Conservation (phyloP, 2,329 filamentous ascomycete species). For the Trichophyton mentagrophytes region DNA sequence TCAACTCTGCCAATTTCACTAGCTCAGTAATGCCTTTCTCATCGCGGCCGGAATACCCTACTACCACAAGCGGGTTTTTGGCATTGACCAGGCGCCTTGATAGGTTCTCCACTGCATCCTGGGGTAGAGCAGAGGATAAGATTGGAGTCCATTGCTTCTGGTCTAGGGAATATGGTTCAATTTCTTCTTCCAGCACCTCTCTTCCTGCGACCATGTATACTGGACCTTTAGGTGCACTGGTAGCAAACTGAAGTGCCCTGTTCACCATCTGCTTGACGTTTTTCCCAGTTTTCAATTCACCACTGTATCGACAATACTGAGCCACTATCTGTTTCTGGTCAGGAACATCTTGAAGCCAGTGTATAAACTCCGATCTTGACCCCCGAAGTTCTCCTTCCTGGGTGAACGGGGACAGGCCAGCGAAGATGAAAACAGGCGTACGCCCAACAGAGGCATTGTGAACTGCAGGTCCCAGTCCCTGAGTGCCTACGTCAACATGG, state of each 20-base stretch:
- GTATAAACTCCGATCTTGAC: slow-evolving; percentile 69
- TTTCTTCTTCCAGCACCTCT: slow-evolving; percentile 77
- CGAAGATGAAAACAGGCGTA: slow-evolving; percentile 64
- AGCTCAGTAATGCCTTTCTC: slow-evolving; percentile 32
- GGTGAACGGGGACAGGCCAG: slow-evolving; percentile 63
- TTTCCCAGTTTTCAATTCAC: slow-evolving; percentile 68
- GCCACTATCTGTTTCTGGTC: slow-evolving; percentile 68
- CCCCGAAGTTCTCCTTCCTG: slow-evolving; percentile 65
- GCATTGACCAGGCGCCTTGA: slow-evolving; percentile 34
- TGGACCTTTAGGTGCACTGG: slow-evolving; percentile 61
- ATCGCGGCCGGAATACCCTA: slow-evolving; percentile 39
- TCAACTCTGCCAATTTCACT: slow-evolving; percentile 35
- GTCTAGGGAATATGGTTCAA: slow-evolving; percentile 56
- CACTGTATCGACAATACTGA: slow-evolving; percentile 76
- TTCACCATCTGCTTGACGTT: slow-evolving; percentile 88
- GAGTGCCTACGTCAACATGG: slow-evolving; percentile 71
- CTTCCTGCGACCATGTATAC: slow-evolving; percentile 67
- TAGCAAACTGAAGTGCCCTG: slow-evolving; percentile 70
- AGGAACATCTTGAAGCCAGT: slow-evolving; percentile 75
- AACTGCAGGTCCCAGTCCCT: slow-evolving; percentile 62
- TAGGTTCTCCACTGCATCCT: slow-evolving; percentile 34
- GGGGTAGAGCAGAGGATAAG: slow-evolving; percentile 50
- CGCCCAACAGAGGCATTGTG: slow-evolving; percentile 67
- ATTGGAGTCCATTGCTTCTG: slow-evolving; percentile 60
- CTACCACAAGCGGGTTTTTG: slow-evolving; percentile 37